Base-by-base conservation (phyloP, 2,329 filamentous ascomycete species). In the Scedosporium apiospermum region DNA sequence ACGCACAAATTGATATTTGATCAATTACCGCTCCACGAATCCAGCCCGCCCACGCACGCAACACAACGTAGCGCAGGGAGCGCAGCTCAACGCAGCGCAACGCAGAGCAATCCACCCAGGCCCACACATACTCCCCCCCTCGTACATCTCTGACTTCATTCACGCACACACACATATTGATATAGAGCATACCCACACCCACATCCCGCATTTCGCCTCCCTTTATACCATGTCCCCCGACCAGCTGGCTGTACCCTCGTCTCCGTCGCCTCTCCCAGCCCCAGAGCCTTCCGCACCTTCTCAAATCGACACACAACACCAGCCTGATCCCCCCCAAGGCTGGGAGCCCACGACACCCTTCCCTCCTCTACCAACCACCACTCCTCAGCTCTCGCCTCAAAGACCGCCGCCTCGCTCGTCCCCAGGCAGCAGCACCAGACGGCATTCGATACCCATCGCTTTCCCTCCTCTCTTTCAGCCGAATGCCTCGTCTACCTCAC, bases 401-500 rank as follows among this genome's bases (percentile, higher is more conserved):
- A 64, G 63, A n/a, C 64, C 62, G 58, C 69, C 64, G 64, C 63
- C 68, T 63, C 71, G 30, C 6, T n/a, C 57, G 6, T 58, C 27
- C 16, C 38, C 57, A 16, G 30, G 26, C 30, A 58, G 57, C 23
- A 41, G n/a, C 27, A 16, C n/a, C 27, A n/a, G 57, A 41, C 57
- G 70, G 63, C 70, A 71, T 59, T 72, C 57, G 73, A 71, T 80
- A n/a, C 76, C 80, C 38, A 76, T 79, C 67, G 77, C 78, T 58
- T 78, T 83, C 64, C 77, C 78, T 49, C 77, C 77, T 12, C 73
- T 80, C 57, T 79, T 78, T 65, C 76, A 79, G 64, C 75, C 78
- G 60, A 79, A 80, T 63, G 73, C 76, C 1, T 81, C 82, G 12
- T 82, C 81, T 16, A 80, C 81, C 3, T 83, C 80, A 38, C 74